Evolutionary conservation across 331 rosid genomes (phyloP).

Genomic region (Prunus yedoensis): DNA sequence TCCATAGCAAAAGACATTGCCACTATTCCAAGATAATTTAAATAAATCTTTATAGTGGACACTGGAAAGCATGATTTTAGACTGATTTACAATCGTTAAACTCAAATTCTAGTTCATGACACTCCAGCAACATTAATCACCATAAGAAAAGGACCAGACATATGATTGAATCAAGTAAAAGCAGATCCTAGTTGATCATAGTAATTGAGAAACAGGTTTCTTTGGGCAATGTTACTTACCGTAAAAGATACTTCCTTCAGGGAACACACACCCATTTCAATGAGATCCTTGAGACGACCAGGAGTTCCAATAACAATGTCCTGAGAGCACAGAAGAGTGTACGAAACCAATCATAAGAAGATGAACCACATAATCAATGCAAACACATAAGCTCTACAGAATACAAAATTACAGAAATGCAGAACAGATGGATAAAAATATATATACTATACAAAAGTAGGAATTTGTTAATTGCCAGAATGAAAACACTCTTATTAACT

Average conservation of each 20-base stretch:
- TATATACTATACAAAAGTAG: too few relatives aligned
- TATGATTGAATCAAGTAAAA: not conserved
- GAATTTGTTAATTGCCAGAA: too few relatives aligned
- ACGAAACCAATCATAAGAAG: not conserved
- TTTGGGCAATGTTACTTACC: conserved; percentile 47
- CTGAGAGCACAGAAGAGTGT: conserved; percentile 32
- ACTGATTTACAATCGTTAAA: not conserved
- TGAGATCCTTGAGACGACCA: conserved; percentile 91
- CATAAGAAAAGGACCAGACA: not conserved
- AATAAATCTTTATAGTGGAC: not conserved
- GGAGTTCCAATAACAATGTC: conserved; percentile 97
- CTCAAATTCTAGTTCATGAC: not conserved
- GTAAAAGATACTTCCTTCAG: conserved; percentile 81
- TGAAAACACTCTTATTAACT: too few relatives aligned
- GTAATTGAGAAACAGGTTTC: not conserved
- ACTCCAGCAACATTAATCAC: not conserved
- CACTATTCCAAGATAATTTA: not conserved
- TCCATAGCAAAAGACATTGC: not conserved
- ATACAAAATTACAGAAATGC: not conserved
- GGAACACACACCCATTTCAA: conserved; percentile 72
- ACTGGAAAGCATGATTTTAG: not conserved
- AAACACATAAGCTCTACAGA: not conserved
- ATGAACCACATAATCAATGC: not conserved
- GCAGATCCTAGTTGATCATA: not conserved
- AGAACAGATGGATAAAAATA: not conserved